phyloP scores from a whole-genome alignment of 2,329 filamentous ascomycete genomes.

The Lecanosticta acicola region DNA sequence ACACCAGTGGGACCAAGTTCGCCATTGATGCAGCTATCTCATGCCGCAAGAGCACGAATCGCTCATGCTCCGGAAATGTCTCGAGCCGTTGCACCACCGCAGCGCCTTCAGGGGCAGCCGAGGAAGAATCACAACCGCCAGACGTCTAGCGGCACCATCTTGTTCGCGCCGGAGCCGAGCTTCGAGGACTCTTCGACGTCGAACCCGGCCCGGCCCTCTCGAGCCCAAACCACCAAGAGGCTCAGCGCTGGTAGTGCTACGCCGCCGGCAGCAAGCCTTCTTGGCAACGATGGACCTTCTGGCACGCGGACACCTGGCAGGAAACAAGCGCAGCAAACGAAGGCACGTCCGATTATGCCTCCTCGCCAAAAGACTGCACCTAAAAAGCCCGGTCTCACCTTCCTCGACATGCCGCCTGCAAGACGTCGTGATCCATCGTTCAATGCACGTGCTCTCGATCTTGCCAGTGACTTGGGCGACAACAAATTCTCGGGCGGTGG shows the following conservation, averaged over 20 bases:
- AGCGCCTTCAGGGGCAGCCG: conserved; percentile 18
- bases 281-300: conserved; percentile 15
- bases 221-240: conserved; percentile 24
- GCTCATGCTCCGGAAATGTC: conserved; percentile 22
- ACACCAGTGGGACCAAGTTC: conserved; percentile 33
- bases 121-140: conserved; percentile 59
- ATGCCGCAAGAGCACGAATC: conserved; percentile 21
- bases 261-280: conserved; percentile 17
- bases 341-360: conserved; percentile 54
- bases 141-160: conserved; percentile 72
- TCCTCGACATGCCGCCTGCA: conserved; percentile 22
- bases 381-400: conserved; percentile 17
- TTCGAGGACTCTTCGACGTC: conserved; percentile 34
- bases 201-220: conserved; percentile 22
- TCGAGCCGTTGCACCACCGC: conserved; percentile 30
- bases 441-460: conserved; percentile 56
- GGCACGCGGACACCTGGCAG: conserved; percentile 8
- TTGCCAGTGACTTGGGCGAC: conserved; percentile 67
- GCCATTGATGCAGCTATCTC: conserved; percentile 23
- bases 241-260: conserved; percentile 23
- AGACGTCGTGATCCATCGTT: conserved; percentile 55
- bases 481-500: conserved; percentile 55
- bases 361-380: conserved; percentile 34
- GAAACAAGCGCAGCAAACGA: conserved; percentile 26
- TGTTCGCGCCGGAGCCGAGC: conserved; percentile 62